Base-by-base conservation (phyloP, 129 eudicot genomes). In the Chrysanthemum seticuspe region DNA sequence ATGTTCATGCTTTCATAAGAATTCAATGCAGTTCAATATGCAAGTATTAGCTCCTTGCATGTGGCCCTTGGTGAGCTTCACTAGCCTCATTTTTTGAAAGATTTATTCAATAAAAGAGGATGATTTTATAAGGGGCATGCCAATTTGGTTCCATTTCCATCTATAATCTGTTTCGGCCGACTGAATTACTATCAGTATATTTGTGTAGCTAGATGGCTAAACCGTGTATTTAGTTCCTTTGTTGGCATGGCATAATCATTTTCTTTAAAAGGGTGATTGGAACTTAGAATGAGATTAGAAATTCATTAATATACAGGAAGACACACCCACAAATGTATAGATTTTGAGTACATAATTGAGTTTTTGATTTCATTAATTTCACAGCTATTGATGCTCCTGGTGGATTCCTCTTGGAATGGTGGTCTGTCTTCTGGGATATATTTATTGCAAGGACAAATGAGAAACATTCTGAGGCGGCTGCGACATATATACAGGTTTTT, bases 321-420 rank as follows among this genome's bases (percentile, higher is more conserved):
- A 60, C 18, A 60, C 18, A 12, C 36, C 15, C 6, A 4, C 40
- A 60, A 14, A 60, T 6, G 36, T 36, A 21, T 60, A 25, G 2
- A 60, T 12, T 40, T 12, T 27, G 44, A 60, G 6, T 60, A 60
- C 45, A 12, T 25, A 12, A 60, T 13, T 60, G 65, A 27, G 3
- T 23, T 31, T 59, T 36, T 6, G 36, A 25, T 21, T 11, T 60
- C 18, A 23, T 14, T 60, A 36, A 60, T 60, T 60, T 60, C 45
- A 19, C 89, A 94, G 98, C 98, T 68, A 90, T 94, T 50, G 98
- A 93, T 84, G 98, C 98, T 19, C 98, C 98, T 73, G 98, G 98
- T 27, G 98, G 98, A 14, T 93, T 93, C 81, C 82, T 93, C 16
- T 89, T 93, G 47, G 98, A 93, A 62, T 92, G 98, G 98, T 92